These are phyloP conservation scores for Annulohypoxylon maeteangense DNA, from an alignment of 495 filamentous ascomycete species.

Conservation along the genomic window DNA sequence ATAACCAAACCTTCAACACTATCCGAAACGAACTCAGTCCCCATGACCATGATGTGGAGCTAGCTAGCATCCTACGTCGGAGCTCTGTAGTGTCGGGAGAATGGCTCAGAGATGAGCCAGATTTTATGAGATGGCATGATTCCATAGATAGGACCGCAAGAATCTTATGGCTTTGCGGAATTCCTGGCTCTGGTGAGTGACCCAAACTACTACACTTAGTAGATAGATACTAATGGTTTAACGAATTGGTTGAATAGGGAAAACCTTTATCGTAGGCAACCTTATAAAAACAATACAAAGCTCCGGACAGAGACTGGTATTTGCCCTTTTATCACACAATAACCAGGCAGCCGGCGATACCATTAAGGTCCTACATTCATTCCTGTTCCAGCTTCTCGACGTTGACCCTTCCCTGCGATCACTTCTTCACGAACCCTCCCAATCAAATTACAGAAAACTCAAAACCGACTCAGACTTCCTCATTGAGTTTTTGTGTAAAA, in stretches of 20 bases:
- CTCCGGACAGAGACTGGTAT: slow-evolving; percentile 6
- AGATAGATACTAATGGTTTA: too few species aligned
- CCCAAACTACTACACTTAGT: too few species aligned
- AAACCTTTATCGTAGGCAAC: slow-evolving; percentile 22
- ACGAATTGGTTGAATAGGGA: slow-evolving; percentile 5
- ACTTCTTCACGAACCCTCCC: slow-evolving; percentile 5
- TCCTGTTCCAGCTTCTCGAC: slow-evolving; percentile 30
- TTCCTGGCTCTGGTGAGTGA: slow-evolving; percentile 31
- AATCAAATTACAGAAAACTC: slow-evolving; percentile 19
- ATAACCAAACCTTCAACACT: slow-evolving; percentile 18
- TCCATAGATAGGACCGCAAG: slow-evolving; percentile 8
- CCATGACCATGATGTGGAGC: background rate
- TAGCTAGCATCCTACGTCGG: slow-evolving; percentile 7
- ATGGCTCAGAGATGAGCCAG: slow-evolving; percentile 22
- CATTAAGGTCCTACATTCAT: slow-evolving; percentile 24
- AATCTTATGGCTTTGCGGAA: slow-evolving; percentile 28
- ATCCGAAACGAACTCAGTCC: slow-evolving; percentile 28
- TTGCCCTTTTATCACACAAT: slow-evolving; percentile 27
- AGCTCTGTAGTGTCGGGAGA: slow-evolving; percentile 20
- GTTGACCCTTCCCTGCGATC: background rate
- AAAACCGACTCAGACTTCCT: slow-evolving; percentile 19
- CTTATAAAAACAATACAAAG: slow-evolving; percentile 14
- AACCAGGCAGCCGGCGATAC: slow-evolving; percentile 17
- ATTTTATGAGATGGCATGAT: slow-evolving; percentile 22
- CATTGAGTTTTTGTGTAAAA: slow-evolving; percentile 17